Evolutionary conservation across 768 basidiomycete genomes (phyloP), one percentile per base, ranked within the genome.

Genomic region (Royoungia palumana): DNA sequence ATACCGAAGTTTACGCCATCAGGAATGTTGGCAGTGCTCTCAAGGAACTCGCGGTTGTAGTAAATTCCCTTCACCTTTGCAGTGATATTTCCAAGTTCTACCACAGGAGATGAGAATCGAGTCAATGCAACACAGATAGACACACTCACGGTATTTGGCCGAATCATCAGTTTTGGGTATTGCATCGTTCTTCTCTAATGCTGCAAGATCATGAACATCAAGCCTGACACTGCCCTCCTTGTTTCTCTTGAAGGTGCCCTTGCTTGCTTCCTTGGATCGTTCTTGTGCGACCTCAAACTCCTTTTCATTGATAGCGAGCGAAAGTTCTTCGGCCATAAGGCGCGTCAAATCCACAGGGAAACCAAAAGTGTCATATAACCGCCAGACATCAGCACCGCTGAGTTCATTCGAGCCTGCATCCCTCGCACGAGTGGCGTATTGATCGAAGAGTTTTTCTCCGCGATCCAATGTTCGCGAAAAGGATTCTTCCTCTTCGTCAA

Each of bases 391-490:
- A 57, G 85, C 88, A 21, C 96, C 96, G 50, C 74, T 82, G 25
- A 99, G 81, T 56, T 83, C 80, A 34, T 73, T 84, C 5, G 70
- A 59, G 8, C 83, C 85, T 41, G 77, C 72, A 45, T 83, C 77
- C 55, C 75, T 75, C 9, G 94, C 83, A 27, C 79, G 75, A 22
- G 73, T 62, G 19, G 87, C 89, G 67, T 91, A 96, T 57, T 89
- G 82, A 46, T 94, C 91, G 66, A 98, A 99, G 5, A 98, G 77
- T 62, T 85, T 91, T 73, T 99, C 96, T 27, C 96, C 96, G 24
- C 96, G 85, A 67, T 95, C 94, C 27, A 99, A 79, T 8, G 96
- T 98, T n/a, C 93, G 82, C 8, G 94, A 90, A 67, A 99, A 98
- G 0, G 94, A 96, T 56, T 89, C 89, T 64, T 99, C 96, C 69